Percentiles rank a stretch among this genome's conserved stretches.
Conservation (phyloP, 2,329 filamentous ascomycete genomes). For the Neoascochyta sp. region DNA sequence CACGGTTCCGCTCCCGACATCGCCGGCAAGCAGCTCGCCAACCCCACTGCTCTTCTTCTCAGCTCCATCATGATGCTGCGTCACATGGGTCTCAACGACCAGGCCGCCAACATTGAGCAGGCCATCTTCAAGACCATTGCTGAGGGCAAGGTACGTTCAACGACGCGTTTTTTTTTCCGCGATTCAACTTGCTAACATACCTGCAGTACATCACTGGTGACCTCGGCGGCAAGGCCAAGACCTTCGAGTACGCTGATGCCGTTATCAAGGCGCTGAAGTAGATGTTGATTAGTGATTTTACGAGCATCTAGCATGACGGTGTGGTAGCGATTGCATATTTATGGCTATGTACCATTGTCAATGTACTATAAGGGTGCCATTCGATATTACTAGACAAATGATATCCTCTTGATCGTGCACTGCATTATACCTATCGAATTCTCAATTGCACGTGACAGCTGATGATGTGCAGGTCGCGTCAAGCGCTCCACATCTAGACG, state of each 20-base stretch:
- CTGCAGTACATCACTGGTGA: slow-evolving; percentile 78
- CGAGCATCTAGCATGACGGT: slow-evolving; percentile 22
- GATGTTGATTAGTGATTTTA: slow-evolving; percentile 25
- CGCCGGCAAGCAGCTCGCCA: slow-evolving; percentile 90
- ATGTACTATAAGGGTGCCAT: slow-evolving; percentile 36
- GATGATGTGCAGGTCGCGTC: slow-evolving; percentile 12
- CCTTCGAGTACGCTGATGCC: slow-evolving; percentile 84
- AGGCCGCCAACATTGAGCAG: slow-evolving; percentile 85
- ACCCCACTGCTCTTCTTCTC: slow-evolving; percentile 93
- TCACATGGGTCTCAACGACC: slow-evolving; percentile 86
- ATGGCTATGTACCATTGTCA: slow-evolving; percentile 38
- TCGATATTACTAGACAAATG: slow-evolving; percentile 21
- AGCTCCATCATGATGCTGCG: slow-evolving; percentile 99
- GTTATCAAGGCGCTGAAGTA: slow-evolving; percentile 68
- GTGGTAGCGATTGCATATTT: slow-evolving; percentile 35
- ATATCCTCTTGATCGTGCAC: slow-evolving; percentile 8
- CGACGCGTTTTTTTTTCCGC: slow-evolving; percentile 17
- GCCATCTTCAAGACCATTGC: slow-evolving; percentile 93
- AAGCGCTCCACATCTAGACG: too few relatives aligned
- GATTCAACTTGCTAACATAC: slow-evolving; percentile 12
- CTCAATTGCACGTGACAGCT: slow-evolving; percentile 10
- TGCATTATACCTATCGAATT: slow-evolving; percentile 16
- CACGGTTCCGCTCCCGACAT: slow-evolving; percentile 97
- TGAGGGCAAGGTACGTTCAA: slow-evolving; percentile 75
- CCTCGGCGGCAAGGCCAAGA: slow-evolving; percentile 94